A percentile compares a stretch with the other conserved stretches of the same genome.
phyloP scores from a whole-genome alignment of 805 yeast genomes.

The Cyberlindnera sargentensis region DNA sequence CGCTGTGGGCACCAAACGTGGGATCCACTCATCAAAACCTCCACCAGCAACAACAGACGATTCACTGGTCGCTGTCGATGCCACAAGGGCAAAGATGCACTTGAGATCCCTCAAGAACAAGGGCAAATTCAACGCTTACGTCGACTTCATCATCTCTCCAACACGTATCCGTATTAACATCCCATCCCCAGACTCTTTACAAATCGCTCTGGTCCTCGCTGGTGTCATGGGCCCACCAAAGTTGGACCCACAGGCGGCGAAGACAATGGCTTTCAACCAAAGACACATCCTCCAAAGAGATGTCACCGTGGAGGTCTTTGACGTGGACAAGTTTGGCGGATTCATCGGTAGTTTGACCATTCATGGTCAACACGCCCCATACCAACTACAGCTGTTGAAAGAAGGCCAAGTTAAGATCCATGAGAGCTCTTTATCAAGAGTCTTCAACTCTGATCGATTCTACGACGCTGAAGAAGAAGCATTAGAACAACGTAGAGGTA shows the following conservation, averaged over 20 bases:
- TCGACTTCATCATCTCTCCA: constrained; percentile 65
- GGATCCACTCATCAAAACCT: constrained; percentile 51
- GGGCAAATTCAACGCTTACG: constrained; percentile 56
- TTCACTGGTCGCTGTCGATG: constrained; percentile 75
- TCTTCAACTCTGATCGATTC: constrained; percentile 48
- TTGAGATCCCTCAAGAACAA: constrained; percentile 63
- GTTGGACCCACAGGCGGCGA: constrained; percentile 33
- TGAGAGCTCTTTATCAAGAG: constrained; percentile 53
- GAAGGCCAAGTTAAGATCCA: constrained; percentile 63
- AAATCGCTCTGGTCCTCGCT: constrained; percentile 65
- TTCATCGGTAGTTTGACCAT: constrained; percentile 67
- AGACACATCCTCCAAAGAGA: constrained; percentile 62
- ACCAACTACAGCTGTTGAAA: constrained; percentile 49
- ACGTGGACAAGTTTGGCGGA: constrained; percentile 71
- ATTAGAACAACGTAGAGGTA: constrained; percentile 43
- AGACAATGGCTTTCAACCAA: constrained; percentile 47
- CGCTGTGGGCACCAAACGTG: constrained; percentile 50
- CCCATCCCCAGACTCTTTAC: constrained; percentile 60
- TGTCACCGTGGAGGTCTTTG: constrained; percentile 61
- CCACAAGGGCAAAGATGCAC: constrained; percentile 66
- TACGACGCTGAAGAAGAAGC: constrained; percentile 60
- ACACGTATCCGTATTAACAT: constrained; percentile 59
- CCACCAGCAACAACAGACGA: constrained; percentile 48
- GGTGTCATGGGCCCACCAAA: constrained; percentile 48
- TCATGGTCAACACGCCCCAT: constrained; percentile 43